These are phyloP conservation scores for Sporothrix brasiliensis DNA, from an alignment of 2,329 filamentous ascomycete genomes.

Conservation along the genomic window DNA sequence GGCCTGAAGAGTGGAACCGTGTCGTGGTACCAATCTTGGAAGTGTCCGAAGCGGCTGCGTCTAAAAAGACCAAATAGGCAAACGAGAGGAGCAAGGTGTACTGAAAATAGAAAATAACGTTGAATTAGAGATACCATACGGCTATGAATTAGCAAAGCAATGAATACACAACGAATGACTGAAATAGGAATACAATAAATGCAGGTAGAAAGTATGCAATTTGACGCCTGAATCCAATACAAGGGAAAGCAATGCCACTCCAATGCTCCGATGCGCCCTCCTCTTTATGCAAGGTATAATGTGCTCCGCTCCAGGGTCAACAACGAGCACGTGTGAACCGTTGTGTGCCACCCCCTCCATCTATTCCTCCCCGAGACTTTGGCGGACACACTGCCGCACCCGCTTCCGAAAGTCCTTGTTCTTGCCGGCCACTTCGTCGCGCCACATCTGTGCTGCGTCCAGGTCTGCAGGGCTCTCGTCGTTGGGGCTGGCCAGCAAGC, in stretches of 20 bases:
- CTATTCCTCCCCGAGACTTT: constrained; percentile 75
- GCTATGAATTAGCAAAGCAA: neutral
- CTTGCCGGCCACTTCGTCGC: constrained; percentile 69
- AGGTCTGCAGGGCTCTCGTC: constrained; percentile 95
- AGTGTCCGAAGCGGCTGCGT: constrained; percentile 41
- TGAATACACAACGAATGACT: neutral
- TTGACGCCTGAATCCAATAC: neutral
- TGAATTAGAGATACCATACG: constrained; percentile 10
- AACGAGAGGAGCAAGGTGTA: no score
- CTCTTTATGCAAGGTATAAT: constrained; percentile 16
- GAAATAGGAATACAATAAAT: neutral
- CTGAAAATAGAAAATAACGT: neutral
- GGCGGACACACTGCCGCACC: constrained; percentile 76
- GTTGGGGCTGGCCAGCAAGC: constrained; percentile 88
- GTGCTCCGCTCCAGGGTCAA: neutral
- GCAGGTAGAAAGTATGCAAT: neutral
- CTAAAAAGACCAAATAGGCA: neutral
- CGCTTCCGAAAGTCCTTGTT: constrained; percentile 74
- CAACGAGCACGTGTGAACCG: neutral
- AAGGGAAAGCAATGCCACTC: neutral
- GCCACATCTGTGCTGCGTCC: constrained; percentile 85
- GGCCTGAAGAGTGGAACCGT: constrained; percentile 91
- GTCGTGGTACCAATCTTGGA: constrained; percentile 75
- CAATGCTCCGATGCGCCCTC: constrained; percentile 26
- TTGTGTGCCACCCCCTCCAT: neutral